Conservation (phyloP, 176 grass and related monocot genomes). For the Carex cristatella region DNA sequence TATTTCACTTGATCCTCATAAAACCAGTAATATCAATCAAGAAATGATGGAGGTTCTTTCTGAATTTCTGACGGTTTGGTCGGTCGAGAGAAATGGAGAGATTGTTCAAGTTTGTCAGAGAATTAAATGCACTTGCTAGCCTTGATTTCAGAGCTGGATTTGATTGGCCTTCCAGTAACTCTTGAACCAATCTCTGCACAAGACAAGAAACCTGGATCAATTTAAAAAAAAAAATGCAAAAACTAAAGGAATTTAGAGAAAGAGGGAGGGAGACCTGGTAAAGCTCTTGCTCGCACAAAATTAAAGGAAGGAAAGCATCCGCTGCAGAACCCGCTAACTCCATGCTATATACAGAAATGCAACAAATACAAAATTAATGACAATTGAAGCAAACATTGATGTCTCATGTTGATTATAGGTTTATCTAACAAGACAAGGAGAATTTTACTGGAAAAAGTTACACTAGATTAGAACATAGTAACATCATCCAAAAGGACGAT, state of each 20-base stretch:
- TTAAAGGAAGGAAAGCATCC: constrained; percentile 83
- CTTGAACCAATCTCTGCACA: constrained; percentile 70
- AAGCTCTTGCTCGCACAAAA: constrained; percentile 78
- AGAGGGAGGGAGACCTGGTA: constrained; percentile 54
- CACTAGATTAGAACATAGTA: neutral
- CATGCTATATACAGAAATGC: constrained; percentile 36
- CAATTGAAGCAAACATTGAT: neutral
- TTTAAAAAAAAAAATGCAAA: neutral
- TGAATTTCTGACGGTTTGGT: constrained; percentile 71
- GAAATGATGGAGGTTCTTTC: constrained; percentile 80
- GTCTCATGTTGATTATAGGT: neutral
- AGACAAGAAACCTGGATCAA: neutral
- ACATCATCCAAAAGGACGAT: neutral
- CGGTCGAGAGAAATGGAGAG: constrained; percentile 67
- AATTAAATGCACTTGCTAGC: constrained; percentile 68
- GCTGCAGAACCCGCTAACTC: constrained; percentile 84
- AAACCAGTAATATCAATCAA: constrained; percentile 65
- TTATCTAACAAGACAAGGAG: neutral
- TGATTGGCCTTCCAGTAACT: constrained; percentile 62
- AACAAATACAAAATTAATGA: neutral
- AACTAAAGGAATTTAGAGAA: neutral
- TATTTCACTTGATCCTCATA: constrained; percentile 64
- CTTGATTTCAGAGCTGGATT: constrained; percentile 65
- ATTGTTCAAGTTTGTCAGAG: constrained; percentile 67
- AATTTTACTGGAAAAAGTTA: neutral